Evolutionary conservation across 306 rosid genomes (phyloP).

Genomic region (Carpinus viminea): DNA sequence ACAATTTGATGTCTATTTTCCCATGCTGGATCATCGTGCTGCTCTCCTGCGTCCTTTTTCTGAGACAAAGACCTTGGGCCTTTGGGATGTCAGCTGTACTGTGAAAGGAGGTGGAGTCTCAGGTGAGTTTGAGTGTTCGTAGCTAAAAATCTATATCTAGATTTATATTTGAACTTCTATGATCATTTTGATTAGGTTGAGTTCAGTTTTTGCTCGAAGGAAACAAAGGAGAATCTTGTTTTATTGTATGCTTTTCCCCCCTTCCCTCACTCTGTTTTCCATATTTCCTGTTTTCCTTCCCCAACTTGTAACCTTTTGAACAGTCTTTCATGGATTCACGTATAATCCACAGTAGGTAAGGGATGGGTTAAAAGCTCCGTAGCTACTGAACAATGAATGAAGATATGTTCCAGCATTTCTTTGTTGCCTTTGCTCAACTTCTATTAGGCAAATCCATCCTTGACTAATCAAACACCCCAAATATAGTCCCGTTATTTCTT

Average conservation of each 20-base stretch:
- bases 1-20: conserved; percentile 89
- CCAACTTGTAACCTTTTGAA: background rate
- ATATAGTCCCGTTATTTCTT: background rate
- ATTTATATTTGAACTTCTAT: conserved; percentile 12
- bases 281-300: background rate
- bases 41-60: conserved; percentile 91
- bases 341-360: background rate
- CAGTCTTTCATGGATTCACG: background rate
- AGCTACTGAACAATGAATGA: background rate
- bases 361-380: background rate
- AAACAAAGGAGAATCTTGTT: background rate
- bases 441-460: background rate
- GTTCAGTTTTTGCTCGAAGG: background rate
- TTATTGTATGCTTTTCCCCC: background rate
- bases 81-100: conserved; percentile 82
- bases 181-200: background rate
- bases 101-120: conserved; percentile 94
- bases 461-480: background rate
- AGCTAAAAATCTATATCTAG: background rate
- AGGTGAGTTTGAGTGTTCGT: conserved; percentile 45
- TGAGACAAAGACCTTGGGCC: conserved; percentile 92
- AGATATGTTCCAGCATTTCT: background rate
- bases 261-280: background rate
- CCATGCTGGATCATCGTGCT: conserved; percentile 94
- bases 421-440: background rate